Evolutionary conservation across 257 asterid species (phyloP).

Genomic region (Capsicum baccatum): DNA sequence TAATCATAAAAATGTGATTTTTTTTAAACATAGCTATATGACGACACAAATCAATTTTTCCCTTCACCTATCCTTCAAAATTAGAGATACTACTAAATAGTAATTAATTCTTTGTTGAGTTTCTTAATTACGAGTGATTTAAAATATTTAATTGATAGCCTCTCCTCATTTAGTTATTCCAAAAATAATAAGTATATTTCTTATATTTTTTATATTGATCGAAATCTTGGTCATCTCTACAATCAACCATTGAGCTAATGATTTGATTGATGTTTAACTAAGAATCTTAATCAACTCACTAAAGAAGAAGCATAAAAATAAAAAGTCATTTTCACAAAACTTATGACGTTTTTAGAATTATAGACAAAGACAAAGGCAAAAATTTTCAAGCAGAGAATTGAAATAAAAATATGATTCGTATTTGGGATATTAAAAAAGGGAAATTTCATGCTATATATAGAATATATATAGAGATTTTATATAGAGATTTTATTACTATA

Average conservation of each 20-base stretch:
- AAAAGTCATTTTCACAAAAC: not conserved
- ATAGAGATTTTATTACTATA: too few species aligned
- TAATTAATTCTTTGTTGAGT: not conserved
- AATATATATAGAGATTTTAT: too few species aligned
- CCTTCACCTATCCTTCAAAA: not conserved
- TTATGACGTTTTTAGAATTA: not conserved
- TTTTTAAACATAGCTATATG: not conserved
- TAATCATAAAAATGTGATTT: not conserved
- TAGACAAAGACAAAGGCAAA: not conserved
- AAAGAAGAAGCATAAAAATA: not conserved
- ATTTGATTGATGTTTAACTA: constrained; percentile 13
- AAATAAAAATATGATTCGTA: not conserved
- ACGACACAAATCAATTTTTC: not conserved
- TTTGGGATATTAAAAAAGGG: not conserved
- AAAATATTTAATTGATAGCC: not conserved
- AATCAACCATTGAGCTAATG: constrained; percentile 20
- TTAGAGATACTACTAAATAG: not conserved
- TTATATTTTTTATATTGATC: not conserved
- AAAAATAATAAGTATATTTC: not conserved
- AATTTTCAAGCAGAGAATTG: not conserved
- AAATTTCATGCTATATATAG: not conserved
- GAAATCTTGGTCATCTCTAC: not conserved
- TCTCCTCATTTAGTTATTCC: not conserved
- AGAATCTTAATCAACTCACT: not conserved
- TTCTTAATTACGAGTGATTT: not conserved